Base-by-base conservation (phyloP, 2,329 filamentous ascomycete genomes). In the Penicillium expansum region DNA sequence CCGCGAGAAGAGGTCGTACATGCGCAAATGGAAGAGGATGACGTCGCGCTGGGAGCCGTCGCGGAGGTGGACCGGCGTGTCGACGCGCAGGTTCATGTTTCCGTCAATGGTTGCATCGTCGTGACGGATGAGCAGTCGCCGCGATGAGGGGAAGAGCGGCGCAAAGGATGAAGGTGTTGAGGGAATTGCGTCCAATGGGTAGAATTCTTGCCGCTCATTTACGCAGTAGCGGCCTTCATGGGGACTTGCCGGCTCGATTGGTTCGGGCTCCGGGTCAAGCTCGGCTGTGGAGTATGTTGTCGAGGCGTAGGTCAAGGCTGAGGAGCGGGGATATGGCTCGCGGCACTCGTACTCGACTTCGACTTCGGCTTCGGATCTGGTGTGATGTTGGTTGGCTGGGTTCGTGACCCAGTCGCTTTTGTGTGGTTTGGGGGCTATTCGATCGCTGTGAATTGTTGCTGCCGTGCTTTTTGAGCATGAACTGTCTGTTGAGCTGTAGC, bases 21-120 rank as follows among this genome's bases (percentile, higher is more conserved):
- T 96, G 67, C 92, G 89, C 58, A 97, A 80, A 74, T 99, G 93
- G 76, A 97, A 97, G 47, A 99, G 86, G 5, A 86, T 90, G 67
- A 89, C 84, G 65, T 86, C 85, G 61, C 86, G 83, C 62, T 83
- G 83, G 51, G 77, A 76, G 41, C 82, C 80, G 39, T 83, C 83
- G 27, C 82, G 81, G 27, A 79, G 77, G 27, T 78, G 76, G 44
- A 90, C 83, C 61, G 89, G 80, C 6, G 91, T 93, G 71, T 96
- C 92, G 57, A 97, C 82, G 32, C 92, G 87, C 56, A 99, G 82
- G 71, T 97, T 97, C 91, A 97, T 95, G 79, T 97, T 96, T 35
- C 93, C 93, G 71, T 99, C 93, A 4, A 87, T 77, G 0, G 92
- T 94, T 48, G 90, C 86, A 74, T 97, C 91, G 71, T 97, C 94